Evolutionary conservation across 164 flowering plant genomes (phyloP).

Genomic region (Litsea cubeba): DNA sequence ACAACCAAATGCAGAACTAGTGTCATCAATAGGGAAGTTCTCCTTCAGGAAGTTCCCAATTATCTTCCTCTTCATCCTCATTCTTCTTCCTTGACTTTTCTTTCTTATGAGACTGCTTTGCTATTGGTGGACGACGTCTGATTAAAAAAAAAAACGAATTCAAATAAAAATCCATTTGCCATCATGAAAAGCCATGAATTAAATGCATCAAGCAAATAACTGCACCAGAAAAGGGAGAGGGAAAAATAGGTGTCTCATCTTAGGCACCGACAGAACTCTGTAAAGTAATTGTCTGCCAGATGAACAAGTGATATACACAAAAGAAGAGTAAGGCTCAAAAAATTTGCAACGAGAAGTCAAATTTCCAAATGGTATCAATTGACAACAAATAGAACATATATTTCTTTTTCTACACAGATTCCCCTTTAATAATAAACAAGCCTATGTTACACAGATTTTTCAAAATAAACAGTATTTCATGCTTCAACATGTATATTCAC

Average conservation of each 20-base stretch:
- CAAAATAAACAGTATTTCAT: no score
- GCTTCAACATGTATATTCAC: no score
- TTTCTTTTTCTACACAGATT: no score
- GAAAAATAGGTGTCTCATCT: not conserved
- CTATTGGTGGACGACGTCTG: constrained; percentile 21
- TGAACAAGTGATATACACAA: not conserved
- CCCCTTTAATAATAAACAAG: no score
- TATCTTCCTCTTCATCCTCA: constrained; percentile 30
- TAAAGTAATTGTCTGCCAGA: not conserved
- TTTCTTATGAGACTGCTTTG: constrained; percentile 4
- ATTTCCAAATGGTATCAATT: no score
- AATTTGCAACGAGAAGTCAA: no score
- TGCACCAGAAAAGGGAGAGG: not conserved
- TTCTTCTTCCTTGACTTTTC: constrained; percentile 14
- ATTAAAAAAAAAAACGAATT: not conserved
- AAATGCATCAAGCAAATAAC: not conserved
- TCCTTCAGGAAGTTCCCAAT: constrained; percentile 26
- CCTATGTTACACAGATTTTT: no score
- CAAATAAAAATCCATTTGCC: not conserved
- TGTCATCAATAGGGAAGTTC: constrained; percentile 8
- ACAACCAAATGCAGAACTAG: not conserved
- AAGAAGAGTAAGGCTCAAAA: no score
- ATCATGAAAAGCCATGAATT: not conserved
- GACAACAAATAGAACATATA: no score
- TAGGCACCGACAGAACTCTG: not conserved